Evolutionary conservation across 2,329 filamentous ascomycete genomes (phyloP).

Genomic region (Monosporascus sp.): DNA sequence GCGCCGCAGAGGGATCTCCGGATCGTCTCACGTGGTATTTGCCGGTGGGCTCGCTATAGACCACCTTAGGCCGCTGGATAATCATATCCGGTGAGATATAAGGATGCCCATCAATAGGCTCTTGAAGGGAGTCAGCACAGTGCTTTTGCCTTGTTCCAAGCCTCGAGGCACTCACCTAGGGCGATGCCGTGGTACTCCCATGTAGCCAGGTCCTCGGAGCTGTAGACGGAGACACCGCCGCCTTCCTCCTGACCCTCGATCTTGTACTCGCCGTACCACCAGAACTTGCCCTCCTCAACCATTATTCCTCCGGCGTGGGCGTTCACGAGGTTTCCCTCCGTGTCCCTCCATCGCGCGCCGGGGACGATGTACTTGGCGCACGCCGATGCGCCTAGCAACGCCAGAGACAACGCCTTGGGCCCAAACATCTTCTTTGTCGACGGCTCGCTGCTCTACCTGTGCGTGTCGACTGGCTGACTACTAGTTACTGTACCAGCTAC

Average conservation of each 20-base stretch:
- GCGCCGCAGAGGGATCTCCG: background rate
- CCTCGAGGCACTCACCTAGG: slow-evolving; percentile 34
- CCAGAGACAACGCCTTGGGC: slow-evolving; percentile 4
- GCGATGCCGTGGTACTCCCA: slow-evolving; percentile 55
- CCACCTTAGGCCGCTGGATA: slow-evolving; percentile 59
- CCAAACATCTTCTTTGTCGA: slow-evolving; percentile 5
- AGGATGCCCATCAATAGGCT: slow-evolving; percentile 47
- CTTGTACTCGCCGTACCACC: slow-evolving; percentile 60
- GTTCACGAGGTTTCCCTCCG: slow-evolving; percentile 53
- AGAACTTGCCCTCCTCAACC: slow-evolving; percentile 50
- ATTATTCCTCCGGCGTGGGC: slow-evolving; percentile 56
- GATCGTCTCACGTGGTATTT: slow-evolving; percentile 47
- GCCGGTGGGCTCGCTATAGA: slow-evolving; percentile 47
- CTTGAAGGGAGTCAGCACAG: slow-evolving; percentile 20
- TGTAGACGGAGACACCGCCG: slow-evolving; percentile 56
- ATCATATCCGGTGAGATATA: slow-evolving; percentile 51
- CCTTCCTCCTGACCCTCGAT: slow-evolving; percentile 52
- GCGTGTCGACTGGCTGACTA: background rate
- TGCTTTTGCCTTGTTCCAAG: background rate
- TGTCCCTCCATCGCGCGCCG: slow-evolving; percentile 56
- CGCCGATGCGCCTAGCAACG: slow-evolving; percentile 12
- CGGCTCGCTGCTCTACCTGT: slow-evolving; percentile 1
- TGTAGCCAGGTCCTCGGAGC: slow-evolving; percentile 54
- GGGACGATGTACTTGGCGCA: slow-evolving; percentile 54
- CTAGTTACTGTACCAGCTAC: background rate